Conservation (phyloP, 305 asterid genomes). For the Fraxinus sp. region DNA sequence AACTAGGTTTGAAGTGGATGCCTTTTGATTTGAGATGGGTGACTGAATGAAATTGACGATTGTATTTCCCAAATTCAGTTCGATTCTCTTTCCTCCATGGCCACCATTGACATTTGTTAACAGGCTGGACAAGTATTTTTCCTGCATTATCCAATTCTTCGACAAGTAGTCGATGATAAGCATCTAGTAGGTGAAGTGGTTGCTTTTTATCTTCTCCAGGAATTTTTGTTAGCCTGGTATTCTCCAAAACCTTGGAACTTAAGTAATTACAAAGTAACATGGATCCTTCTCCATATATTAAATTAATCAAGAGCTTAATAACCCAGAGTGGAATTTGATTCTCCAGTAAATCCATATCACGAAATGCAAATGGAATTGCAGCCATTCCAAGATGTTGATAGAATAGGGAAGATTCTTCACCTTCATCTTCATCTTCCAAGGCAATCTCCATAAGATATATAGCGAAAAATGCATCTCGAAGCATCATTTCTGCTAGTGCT, state of each 20-base stretch:
- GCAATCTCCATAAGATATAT: constrained; percentile 15
- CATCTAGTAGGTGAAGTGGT: constrained; percentile 31
- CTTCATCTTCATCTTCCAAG: background rate
- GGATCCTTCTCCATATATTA: constrained; percentile 5
- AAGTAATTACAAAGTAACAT: background rate
- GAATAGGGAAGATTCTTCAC: background rate
- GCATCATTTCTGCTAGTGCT: constrained; percentile 38
- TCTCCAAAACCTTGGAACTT: background rate
- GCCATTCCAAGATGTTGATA: constrained; percentile 25
- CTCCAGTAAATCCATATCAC: constrained; percentile 29
- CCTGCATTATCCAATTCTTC: background rate
- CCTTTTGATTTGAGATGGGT: constrained; percentile 39
- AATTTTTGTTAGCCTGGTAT: background rate
- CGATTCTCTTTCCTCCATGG: background rate
- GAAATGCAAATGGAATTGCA: constrained; percentile 7
- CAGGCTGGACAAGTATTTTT: background rate
- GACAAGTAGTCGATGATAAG: background rate
- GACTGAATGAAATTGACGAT: constrained; percentile 20
- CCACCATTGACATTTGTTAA: background rate
- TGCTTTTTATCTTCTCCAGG: background rate
- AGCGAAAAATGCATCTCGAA: constrained; percentile 33
- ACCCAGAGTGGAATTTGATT: constrained; percentile 35
- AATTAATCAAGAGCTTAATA: constrained; percentile 23
- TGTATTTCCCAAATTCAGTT: background rate
- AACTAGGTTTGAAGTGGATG: constrained; percentile 22